These are phyloP conservation scores for Nepenthes alata DNA, from an alignment of 179 eudicot genomes.

Conservation along the genomic window DNA sequence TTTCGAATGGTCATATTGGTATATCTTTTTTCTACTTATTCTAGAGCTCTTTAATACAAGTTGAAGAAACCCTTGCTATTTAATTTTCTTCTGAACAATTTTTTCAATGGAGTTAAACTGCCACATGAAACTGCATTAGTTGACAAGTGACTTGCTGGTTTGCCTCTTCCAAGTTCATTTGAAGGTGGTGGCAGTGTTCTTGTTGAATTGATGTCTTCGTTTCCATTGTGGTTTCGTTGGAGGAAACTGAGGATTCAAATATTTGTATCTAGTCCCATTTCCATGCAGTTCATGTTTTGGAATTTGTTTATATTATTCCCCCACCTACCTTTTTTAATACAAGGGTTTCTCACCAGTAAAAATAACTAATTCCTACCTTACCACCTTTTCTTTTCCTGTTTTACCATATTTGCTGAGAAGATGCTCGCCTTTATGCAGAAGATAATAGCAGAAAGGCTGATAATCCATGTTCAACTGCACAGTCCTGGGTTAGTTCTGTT, in stretches of 20 bases:
- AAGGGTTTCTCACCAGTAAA: too few relatives aligned
- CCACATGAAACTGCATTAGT: too few relatives aligned
- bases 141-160: not conserved
- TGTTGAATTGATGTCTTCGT: too few relatives aligned
- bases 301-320: too few relatives aligned
- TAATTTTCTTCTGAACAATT: not conserved
- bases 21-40: constrained; percentile 2
- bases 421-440: constrained; percentile 27
- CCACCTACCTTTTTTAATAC: too few relatives aligned
- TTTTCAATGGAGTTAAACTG: not conserved
- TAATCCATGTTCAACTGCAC: constrained; percentile 29
- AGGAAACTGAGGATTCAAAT: not conserved
- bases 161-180: too few relatives aligned
- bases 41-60: too few relatives aligned
- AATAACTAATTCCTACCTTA: too few relatives aligned
- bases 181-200: too few relatives aligned
- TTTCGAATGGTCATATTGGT: constrained; percentile 66
- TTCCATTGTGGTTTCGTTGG: too few relatives aligned
- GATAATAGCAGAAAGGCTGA: constrained; percentile 15
- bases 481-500: constrained; percentile 79
- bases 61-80: not conserved
- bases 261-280: not conserved
- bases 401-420: not conserved
- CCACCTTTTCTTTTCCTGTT: not conserved
- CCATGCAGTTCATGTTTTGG: too few relatives aligned